Evolutionary conservation across 2,329 filamentous ascomycete species (phyloP).

Genomic region (Xylariales sp.): DNA sequence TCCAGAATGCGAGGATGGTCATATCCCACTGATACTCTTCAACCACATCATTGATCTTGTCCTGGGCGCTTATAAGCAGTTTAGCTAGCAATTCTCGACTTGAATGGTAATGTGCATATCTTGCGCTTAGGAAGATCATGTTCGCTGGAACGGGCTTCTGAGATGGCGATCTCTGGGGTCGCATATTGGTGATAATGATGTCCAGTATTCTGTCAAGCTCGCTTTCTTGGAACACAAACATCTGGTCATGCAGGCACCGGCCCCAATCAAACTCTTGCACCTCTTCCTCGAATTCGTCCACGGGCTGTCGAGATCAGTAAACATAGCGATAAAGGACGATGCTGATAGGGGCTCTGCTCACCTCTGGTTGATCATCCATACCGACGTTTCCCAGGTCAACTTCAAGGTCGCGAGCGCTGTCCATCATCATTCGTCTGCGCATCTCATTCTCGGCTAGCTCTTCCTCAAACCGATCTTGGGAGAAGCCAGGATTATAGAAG

Average conservation of each 20-base stretch:
- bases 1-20: constrained; percentile 98
- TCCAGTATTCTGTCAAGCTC: constrained; percentile 89
- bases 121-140: constrained; percentile 89
- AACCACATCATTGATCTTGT: constrained; percentile 96
- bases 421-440: constrained; percentile 97
- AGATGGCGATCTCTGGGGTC: constrained; percentile 87
- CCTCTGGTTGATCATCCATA: constrained; percentile 92
- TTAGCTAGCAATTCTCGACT: constrained; percentile 78
- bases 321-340: constrained; percentile 12
- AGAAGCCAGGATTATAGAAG: constrained; percentile 90
- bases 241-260: constrained; percentile 90
- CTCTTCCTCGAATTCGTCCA: constrained; percentile 81
- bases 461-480: constrained; percentile 91
- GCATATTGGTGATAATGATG: constrained; percentile 97
- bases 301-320: constrained; percentile 41
- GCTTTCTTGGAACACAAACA: constrained; percentile 98
- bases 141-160: constrained; percentile 98
- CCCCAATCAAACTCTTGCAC: constrained; percentile 95
- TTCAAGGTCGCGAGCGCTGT: constrained; percentile 93
- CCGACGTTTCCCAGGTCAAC: constrained; percentile 94
- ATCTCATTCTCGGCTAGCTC: constrained; percentile 96
- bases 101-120: constrained; percentile 95
- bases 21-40: constrained; percentile 97
- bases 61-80: constrained; percentile 80
- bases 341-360: constrained; percentile 34